Percentiles rank a stretch among this genome's conserved stretches.
phyloP scores from a whole-genome alignment of 1,284 basidiomycete genomes.

The Pseudomicrostroma phylloplanum region DNA sequence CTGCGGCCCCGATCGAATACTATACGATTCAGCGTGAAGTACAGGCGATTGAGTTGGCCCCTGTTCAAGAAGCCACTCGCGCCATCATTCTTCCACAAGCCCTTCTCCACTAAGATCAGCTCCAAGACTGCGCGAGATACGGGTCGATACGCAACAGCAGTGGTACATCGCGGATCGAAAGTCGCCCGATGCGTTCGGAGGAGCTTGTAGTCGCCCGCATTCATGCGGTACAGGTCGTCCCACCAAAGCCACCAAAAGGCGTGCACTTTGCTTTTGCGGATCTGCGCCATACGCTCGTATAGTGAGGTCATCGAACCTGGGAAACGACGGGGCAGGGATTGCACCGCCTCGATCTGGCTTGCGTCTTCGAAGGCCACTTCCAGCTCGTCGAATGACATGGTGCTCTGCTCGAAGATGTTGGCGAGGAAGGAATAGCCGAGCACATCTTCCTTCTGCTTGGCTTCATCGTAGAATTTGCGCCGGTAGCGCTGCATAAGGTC shows the following conservation, averaged over 20 bases:
- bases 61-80: slow-evolving; percentile 60
- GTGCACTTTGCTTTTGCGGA: slow-evolving; percentile 57
- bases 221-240: slow-evolving; percentile 55
- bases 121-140: slow-evolving; percentile 65
- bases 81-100: slow-evolving; percentile 58
- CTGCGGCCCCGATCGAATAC: slow-evolving; percentile 54
- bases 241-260: slow-evolving; percentile 78
- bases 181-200: slow-evolving; percentile 61
- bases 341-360: slow-evolving; percentile 53
- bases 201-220: slow-evolving; percentile 50
- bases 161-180: slow-evolving; percentile 68
- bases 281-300: slow-evolving; percentile 60
- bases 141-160: slow-evolving; percentile 69
- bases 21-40: slow-evolving; percentile 68
- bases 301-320: slow-evolving; percentile 58
- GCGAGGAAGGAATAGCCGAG: slow-evolving; percentile 67
- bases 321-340: slow-evolving; percentile 57
- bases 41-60: slow-evolving; percentile 69
- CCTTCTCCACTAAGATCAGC: slow-evolving; percentile 62
- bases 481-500: slow-evolving; percentile 59
- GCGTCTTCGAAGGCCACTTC: not conserved
- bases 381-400: slow-evolving; percentile 5
- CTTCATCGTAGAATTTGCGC: slow-evolving; percentile 57
- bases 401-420: slow-evolving; percentile 52
- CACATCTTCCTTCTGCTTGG: slow-evolving; percentile 58